These are phyloP conservation scores for Fusarium phyllophilum DNA, from an alignment of 2,329 filamentous ascomycete species.

Conservation along the genomic window DNA sequence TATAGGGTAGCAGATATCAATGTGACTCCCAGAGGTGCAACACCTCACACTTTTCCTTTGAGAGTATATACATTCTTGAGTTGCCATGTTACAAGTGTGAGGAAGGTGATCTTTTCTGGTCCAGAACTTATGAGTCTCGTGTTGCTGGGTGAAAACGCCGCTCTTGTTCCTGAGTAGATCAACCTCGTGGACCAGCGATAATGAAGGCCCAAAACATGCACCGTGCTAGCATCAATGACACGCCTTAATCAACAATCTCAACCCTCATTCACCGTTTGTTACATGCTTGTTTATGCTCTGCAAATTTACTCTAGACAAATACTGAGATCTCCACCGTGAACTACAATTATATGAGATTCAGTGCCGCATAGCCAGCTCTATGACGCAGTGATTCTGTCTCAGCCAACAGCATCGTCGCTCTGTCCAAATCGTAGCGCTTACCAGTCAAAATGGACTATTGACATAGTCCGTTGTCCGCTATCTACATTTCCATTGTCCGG, in stretches of 20 bases:
- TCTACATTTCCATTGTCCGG: conserved; percentile 1
- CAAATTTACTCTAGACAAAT: too few species aligned
- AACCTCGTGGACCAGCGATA: not conserved
- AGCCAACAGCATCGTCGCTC: not conserved
- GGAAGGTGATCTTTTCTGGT: too few species aligned
- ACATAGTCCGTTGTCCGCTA: conserved; percentile 14
- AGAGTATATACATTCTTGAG: not conserved
- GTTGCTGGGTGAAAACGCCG: not conserved
- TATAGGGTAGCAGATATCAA: not conserved
- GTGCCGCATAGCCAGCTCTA: conserved; percentile 1
- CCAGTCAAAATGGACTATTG: not conserved
- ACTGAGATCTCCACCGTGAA: not conserved
- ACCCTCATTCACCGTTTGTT: not conserved
- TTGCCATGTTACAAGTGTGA: not conserved
- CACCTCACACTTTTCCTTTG: not conserved
- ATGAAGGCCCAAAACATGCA: not conserved
- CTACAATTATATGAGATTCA: not conserved
- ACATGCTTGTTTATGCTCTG: too few species aligned
- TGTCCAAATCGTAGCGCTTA: not conserved
- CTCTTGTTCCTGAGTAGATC: not conserved
- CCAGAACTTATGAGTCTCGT: too few species aligned
- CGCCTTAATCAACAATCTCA: not conserved
- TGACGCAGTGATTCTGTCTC: conserved; percentile 1
- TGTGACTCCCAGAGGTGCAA: too few species aligned
- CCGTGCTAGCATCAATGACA: not conserved